A percentile compares a stretch with the other conserved stretches of the same genome.
phyloP scores from a whole-genome alignment of 257 asterid species.

The Thymus quinquecostatus region DNA sequence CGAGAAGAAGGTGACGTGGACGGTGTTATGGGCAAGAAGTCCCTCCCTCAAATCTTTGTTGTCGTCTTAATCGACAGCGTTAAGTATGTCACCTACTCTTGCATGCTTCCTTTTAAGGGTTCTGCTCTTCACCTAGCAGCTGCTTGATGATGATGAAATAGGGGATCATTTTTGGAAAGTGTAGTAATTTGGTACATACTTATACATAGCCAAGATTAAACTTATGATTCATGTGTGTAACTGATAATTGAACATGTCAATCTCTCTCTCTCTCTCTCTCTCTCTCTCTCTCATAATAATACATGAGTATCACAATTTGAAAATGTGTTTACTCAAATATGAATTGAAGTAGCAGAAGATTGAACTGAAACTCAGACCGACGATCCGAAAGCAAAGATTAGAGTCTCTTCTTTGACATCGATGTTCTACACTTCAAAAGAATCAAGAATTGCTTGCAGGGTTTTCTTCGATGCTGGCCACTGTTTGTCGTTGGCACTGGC shows the following conservation, averaged over 20 bases:
- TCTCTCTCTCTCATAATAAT: too few relatives aligned
- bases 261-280: too few relatives aligned
- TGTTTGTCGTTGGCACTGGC: conserved; percentile 93
- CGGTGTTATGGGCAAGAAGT: conserved; percentile 61
- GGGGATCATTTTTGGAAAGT: neutral
- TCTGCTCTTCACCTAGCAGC: conserved; percentile 58
- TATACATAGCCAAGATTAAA: conserved; percentile 19
- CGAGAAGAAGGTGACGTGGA: conserved; percentile 69
- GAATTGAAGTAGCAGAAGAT: neutral
- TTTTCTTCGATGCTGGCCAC: conserved; percentile 74
- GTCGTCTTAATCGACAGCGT: conserved; percentile 82
- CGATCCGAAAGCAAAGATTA: conserved; percentile 7
- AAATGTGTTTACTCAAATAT: neutral
- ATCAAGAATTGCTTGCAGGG: conserved; percentile 80
- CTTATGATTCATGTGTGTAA: conserved; percentile 6
- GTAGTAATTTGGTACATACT: conserved; percentile 36
- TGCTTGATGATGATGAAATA: conserved; percentile 37
- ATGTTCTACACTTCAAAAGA: conserved; percentile 68
- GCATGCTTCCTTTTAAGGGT: conserved; percentile 74
- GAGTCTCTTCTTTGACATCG: conserved; percentile 10
- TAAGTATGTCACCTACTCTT: conserved; percentile 83
- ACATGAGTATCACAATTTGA: neutral
- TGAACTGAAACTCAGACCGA: neutral
- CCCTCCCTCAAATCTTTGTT: conserved; percentile 71
- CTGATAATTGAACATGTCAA: neutral